These are phyloP conservation scores for Hylodesmum podocarpum DNA, from an alignment of 306 rosid genomes.

Conservation along the genomic window DNA sequence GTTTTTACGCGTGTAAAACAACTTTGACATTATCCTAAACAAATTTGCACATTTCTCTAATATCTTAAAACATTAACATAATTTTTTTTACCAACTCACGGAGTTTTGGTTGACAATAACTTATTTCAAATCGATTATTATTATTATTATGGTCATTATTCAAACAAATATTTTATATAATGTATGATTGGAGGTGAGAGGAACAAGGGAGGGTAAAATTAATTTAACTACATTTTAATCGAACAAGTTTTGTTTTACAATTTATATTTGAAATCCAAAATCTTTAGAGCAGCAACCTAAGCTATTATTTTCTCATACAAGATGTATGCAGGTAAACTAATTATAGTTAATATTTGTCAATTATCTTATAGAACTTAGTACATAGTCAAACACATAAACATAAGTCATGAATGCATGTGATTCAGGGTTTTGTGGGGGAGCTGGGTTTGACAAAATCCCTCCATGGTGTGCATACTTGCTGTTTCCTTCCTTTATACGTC, in stretches of 20 bases:
- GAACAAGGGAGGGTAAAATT: too few species aligned
- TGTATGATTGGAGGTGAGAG: too few species aligned
- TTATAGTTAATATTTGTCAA: neutral
- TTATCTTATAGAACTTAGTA: neutral
- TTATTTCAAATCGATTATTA: too few species aligned
- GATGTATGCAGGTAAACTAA: neutral
- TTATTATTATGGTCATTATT: too few species aligned
- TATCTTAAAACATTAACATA: too few species aligned
- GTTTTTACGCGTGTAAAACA: too few species aligned
- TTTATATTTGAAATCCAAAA: neutral
- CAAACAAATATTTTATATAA: too few species aligned
- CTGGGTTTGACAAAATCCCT: neutral
- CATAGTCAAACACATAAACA: neutral
- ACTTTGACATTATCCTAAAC: too few species aligned
- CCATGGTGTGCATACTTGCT: neutral
- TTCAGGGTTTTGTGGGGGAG: neutral
- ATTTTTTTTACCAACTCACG: too few species aligned
- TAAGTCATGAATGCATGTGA: neutral
- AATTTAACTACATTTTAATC: neutral
- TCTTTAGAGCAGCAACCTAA: neutral
- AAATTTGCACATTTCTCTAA: too few species aligned
- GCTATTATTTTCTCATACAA: neutral
- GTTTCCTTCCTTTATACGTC: too few species aligned
- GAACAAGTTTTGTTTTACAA: neutral
- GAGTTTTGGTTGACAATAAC: too few species aligned